Conservation (phyloP, 768 basidiomycete species). For the Crassisporium funariophilum region DNA sequence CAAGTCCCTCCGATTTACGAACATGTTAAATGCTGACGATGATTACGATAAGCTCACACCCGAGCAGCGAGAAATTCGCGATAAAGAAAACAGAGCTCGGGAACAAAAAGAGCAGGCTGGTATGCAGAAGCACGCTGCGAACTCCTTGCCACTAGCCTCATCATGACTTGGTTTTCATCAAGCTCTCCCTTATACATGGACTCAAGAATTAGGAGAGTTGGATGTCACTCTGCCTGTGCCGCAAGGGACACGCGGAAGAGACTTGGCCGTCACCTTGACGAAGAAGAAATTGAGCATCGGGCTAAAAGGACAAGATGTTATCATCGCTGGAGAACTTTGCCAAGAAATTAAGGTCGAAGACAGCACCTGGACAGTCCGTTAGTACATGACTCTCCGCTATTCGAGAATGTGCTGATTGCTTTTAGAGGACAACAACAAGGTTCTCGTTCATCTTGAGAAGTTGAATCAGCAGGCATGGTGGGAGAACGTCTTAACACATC, state of each 20-base stretch:
- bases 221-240: slow-evolving; percentile 85
- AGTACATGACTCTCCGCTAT: slow-evolving; percentile 26
- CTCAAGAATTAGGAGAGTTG: slow-evolving; percentile 84
- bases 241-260: slow-evolving; percentile 79
- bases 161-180: slow-evolving; percentile 21
- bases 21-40: slow-evolving; percentile 8
- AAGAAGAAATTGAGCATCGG: slow-evolving; percentile 85
- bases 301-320: slow-evolving; percentile 82
- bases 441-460: slow-evolving; percentile 85
- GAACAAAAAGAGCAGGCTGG: slow-evolving; percentile 86
- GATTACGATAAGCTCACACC: slow-evolving; percentile 64
- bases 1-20: not conserved
- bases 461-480: slow-evolving; percentile 92
- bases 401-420: not conserved
- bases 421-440: slow-evolving; percentile 73
- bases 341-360: slow-evolving; percentile 95
- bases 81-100: slow-evolving; percentile 65
- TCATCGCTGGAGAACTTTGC: slow-evolving; percentile 89
- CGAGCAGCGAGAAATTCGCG: slow-evolving; percentile 74
- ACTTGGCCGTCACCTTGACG: slow-evolving; percentile 71
- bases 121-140: slow-evolving; percentile 38
- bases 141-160: slow-evolving; percentile 17
- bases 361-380: slow-evolving; percentile 94
- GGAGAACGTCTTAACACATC: slow-evolving; percentile 94
- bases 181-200: slow-evolving; percentile 93